Conservation (phyloP, 1,139 yeast genomes). For the Geotrichum citri-aurantii region DNA sequence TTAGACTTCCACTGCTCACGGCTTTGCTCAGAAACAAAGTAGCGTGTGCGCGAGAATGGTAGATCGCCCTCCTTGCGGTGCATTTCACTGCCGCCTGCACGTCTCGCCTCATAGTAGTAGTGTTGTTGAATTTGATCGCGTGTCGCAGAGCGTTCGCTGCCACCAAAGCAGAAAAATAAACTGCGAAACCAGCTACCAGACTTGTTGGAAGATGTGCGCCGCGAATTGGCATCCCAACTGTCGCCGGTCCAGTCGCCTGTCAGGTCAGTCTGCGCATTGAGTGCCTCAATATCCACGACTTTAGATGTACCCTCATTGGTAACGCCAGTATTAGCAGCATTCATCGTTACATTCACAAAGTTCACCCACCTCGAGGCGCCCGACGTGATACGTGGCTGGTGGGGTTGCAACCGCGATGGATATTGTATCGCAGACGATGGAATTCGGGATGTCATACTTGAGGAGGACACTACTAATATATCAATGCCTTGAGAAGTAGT, state of each 20-base stretch:
- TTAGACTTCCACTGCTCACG: conserved; percentile 58
- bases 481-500: not conserved
- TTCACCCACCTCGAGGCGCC: conserved; percentile 18
- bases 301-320: not conserved
- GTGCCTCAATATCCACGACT: conserved; percentile 13
- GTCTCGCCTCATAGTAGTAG: conserved; percentile 1
- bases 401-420: conserved; percentile 1
- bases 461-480: not conserved
- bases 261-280: conserved; percentile 18
- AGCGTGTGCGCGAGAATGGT: conserved; percentile 6
- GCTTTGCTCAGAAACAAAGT: conserved; percentile 29
- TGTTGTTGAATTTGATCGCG: not conserved
- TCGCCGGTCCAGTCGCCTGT: conserved; percentile 18
- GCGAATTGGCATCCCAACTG: conserved; percentile 3
- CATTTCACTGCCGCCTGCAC: conserved; percentile 2
- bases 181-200: conserved; percentile 2
- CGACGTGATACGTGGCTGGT: conserved; percentile 1
- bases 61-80: conserved; percentile 7
- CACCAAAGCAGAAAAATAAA: conserved; percentile 4
- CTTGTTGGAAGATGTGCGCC: not conserved
- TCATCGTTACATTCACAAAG: conserved; percentile 15
- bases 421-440: not conserved
- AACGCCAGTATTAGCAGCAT: not conserved
- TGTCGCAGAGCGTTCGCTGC: not conserved
- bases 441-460: not conserved